Evolutionary conservation across 805 yeast genomes (phyloP), one percentile per base, ranked within the genome.

Genomic region (Myxozyma neglecta): DNA sequence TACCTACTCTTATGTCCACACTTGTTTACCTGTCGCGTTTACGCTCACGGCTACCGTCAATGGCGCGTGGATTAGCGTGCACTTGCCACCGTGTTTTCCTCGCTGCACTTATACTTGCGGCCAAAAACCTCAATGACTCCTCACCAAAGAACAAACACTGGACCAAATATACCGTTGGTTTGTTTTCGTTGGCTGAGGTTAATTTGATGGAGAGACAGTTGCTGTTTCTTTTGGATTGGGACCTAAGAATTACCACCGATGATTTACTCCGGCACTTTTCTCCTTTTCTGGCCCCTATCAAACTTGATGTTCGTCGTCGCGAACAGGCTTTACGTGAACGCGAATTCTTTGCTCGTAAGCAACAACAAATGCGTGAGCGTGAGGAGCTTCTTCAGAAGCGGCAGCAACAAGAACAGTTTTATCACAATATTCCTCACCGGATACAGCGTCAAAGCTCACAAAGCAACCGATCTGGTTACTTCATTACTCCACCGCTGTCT

Each of bases 81-180:
- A 91, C 98, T 8, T 83, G 96, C 72, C 99, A 93, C 77, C 82
- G 98, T 63, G 89, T 93, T 60, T 94, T 93, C 68, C 78, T 93
- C 56, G 97, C 97, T 0, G 84, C 97, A 49, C 80, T 93, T 59
- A 90, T 93, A 48, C 76, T 94, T 53, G 89, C 96, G n/a, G 97
- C 98, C 14, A 93, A 93, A 77, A 86, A 85, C 65, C 82, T 92
- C 66, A 93, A 93, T 75, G 99, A 93, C 78, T 88, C 96, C 3
- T 87, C 96, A 20, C 99, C 99, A 47, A 82, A 93, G 73, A 93
- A 93, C 77, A 92, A 88, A 76, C 97, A 94, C 77, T 93, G 99
- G 99, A 87, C 96, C 4, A 81, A 84, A 63, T 92, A 93, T 78
- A 92, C 98, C 2, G 86, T 87, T 72, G 97, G 97, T 0, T 79